Base-by-base conservation (phyloP, 345 rosid species). In the Bruguiera parviflora region DNA sequence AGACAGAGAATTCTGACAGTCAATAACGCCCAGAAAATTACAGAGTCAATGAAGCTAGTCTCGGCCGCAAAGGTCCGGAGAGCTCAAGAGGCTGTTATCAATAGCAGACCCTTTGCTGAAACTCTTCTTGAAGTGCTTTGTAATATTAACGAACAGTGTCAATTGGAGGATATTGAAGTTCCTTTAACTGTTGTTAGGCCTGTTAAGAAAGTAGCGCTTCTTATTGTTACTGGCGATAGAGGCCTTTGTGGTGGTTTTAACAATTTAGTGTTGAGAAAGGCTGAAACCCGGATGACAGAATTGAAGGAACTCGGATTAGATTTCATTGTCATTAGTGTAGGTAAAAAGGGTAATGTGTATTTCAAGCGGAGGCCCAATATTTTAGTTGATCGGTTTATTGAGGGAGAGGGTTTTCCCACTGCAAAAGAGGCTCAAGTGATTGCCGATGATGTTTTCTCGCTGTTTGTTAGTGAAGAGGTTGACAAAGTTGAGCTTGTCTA, bases 211-310 rank as follows among this genome's bases (percentile, higher is more conserved):
- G 88, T 93, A n/a, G 92, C 87, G 58, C 65, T 93, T 5, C 79
- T 93, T 73, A 88, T 91, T 33, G 70, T 89, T 33, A 83, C 87
- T 1, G 88, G 90, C 63, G 91, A 93, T 78, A 84, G 78, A 59
- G 98, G 95, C 21, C 85, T 93, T 58, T 89, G 98, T 75, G 98
- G 96, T 24, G 85, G 96, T 59, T 93, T 91, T 77, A 93, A 89
- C 86, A 87, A 84, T 69, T 79, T 77, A 3, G 86, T 91, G 60
- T 68, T 88, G 31, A 86, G 66, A 69, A 89, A 85, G 78, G 91
- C 92, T 0, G 84, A 81, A 75, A 46, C 61, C 51, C 71, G 97
- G 37, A 75, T 88, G 29, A 68, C 69, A 0, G 95, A 94, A 79
- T 77, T 94, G 84, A 79, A 80, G 63, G 75, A 74, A 2, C 76